Evolutionary conservation across 1,284 basidiomycete species (phyloP), one percentile per base, ranked within the genome.

Genomic region (Ustanciosporium gigantosporum): DNA sequence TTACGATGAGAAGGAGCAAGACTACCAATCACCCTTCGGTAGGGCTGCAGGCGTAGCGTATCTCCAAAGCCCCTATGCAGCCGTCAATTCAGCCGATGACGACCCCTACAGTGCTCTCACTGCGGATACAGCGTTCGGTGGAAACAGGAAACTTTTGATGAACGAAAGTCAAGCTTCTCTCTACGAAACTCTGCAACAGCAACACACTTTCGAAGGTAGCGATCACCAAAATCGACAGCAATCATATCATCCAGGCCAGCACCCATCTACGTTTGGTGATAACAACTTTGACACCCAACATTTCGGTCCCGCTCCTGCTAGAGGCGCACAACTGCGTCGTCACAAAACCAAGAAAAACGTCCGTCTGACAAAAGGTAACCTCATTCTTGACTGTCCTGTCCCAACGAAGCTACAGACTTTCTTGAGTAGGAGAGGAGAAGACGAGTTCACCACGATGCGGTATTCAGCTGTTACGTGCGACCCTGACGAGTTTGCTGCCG

Each of bases 401-500:
- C 77, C 79, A 6, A 71, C 67, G 34, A 73, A 74, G 31, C 52
- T 80, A 17, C 61, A 60, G 29, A 48, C 53, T n/a, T 73, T 94
- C 45, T 80, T 96, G 17, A 90, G 90, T 0, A 82, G 89, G 45
- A 84, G 86, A 48, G 88, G 88, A 25, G 86, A 88, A 43, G 83
- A 85, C 25, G 94, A 97, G 80, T 92, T 90, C 80, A 87, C 83
- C 71, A 85, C 85, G 69, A 89, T 89, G 46, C 84, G 66, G 11
- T 74, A 76, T 36, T 73, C 73, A 1, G 76, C 76, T 15, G 70
- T 74, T 15, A 74, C 74, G 6, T 70, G 72, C 41, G 67, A 70
- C 23, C 92, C 95, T 0, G 90, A 99, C 74, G 88, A 92, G 31
- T 96, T 97, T 74, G 86, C 90, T 72, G 83, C 82, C 56, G 86